A percentile compares a stretch with the other conserved stretches of the same genome.
These are phyloP conservation scores for Mortierella sp. DNA, from an alignment of 371 early-diverging fungal genomes.

Conservation along the genomic window DNA sequence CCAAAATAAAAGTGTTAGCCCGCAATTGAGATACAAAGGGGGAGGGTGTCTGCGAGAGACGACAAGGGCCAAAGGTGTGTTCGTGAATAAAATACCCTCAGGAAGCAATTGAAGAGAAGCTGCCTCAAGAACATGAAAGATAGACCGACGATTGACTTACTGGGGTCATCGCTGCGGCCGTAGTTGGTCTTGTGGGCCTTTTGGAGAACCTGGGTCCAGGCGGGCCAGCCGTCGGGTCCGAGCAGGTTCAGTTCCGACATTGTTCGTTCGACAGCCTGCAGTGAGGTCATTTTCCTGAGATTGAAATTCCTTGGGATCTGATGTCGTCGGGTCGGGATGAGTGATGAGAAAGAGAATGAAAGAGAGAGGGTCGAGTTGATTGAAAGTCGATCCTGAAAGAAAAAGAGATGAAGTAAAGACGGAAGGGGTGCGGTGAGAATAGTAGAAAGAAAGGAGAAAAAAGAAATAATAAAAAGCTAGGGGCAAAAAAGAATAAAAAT, in stretches of 20 bases:
- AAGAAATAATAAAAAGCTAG: not conserved
- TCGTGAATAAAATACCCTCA: not conserved
- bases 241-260: constrained; percentile 48
- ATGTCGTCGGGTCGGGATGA: not conserved
- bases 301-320: not conserved
- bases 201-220: constrained; percentile 57
- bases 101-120: too few species aligned
- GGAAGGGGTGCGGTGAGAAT: not conserved
- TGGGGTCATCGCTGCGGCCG: constrained; percentile 52
- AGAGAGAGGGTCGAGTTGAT: not conserved
- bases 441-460: not conserved
- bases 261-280: constrained; percentile 44
- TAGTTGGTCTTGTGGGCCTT: constrained; percentile 47
- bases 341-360: not conserved
- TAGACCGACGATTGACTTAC: constrained; percentile 14
- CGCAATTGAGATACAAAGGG: not conserved
- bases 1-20: too few species aligned
- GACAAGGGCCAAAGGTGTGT: not conserved
- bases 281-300: constrained; percentile 21
- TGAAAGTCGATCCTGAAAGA: not conserved
- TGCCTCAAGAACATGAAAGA: not conserved
- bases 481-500: not conserved
- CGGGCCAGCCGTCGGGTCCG: constrained; percentile 53
- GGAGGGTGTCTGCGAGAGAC: not conserved
- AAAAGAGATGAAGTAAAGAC: not conserved